phyloP scores from a whole-genome alignment of 345 rosid genomes.

The Capsella bursapastoris region DNA sequence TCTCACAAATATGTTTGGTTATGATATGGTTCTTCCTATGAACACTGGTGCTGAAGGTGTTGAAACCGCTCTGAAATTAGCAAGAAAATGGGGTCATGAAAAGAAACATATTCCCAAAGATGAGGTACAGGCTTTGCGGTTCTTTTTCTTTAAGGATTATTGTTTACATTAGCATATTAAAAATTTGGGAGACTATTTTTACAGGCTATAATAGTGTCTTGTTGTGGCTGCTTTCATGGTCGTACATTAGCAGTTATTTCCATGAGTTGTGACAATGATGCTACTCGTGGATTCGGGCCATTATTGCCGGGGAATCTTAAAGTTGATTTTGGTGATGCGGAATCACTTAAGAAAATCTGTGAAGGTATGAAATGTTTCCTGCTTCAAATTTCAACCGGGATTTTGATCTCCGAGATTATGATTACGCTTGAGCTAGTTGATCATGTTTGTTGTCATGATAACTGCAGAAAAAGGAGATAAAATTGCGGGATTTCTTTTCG shows the following conservation, averaged over 20 bases:
- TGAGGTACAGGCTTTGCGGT: slow-evolving; percentile 52
- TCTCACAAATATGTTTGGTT: slow-evolving; percentile 81
- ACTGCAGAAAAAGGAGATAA: slow-evolving; percentile 70
- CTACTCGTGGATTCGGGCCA: slow-evolving; percentile 94
- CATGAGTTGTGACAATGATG: slow-evolving; percentile 99
- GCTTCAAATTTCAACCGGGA: not conserved
- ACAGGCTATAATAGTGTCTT: slow-evolving; percentile 92
- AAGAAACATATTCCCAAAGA: slow-evolving; percentile 77
- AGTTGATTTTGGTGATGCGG: slow-evolving; percentile 90
- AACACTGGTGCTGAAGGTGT: slow-evolving; percentile 99
- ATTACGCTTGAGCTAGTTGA: slow-evolving; percentile 7
- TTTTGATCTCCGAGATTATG: not conserved
- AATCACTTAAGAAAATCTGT: slow-evolving; percentile 73
- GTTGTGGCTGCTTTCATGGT: slow-evolving; percentile 98
- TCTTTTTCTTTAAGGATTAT: not conserved
- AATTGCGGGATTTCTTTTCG: slow-evolving; percentile 93
- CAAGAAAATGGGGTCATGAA: slow-evolving; percentile 96
- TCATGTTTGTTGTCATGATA: slow-evolving; percentile 30
- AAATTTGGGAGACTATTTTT: too few species aligned
- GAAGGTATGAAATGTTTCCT: slow-evolving; percentile 55
- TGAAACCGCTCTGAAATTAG: slow-evolving; percentile 92
- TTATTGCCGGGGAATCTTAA: slow-evolving; percentile 85
- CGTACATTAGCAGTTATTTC: slow-evolving; percentile 93
- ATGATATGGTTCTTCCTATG: slow-evolving; percentile 98
- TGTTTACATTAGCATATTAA: too few species aligned